Evolutionary conservation across 345 rosid species (phyloP), one percentile per base, ranked within the genome.

Genomic region (Streptanthus diversifolius): DNA sequence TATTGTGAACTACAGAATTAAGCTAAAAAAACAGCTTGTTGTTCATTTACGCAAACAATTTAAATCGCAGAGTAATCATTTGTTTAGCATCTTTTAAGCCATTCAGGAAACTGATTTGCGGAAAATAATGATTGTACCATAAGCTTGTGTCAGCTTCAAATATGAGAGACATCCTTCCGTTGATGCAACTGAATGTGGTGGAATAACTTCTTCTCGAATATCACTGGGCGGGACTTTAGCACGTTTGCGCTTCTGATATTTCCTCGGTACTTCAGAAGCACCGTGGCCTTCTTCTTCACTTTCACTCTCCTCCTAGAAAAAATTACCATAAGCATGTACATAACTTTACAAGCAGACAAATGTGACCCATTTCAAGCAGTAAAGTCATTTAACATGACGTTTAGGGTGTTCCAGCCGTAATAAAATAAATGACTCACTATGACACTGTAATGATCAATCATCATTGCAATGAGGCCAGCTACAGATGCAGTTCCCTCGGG

Each of bases 401-500:
- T 49, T 2, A 49, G 47, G 9, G 58, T 27, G 17, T 9, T 24
- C 43, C 41, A 57, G 56, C 63, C n/a, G 22, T 47, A 21, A 48
- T 21, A 30, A 64, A 56, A 56, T 8, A 64, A 48, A 65, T 27
- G 8, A 36, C 91, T 72, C 82, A 95, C 99, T 83, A 88, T 59
- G 77, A 85, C 85, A 68, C 77, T 85, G 78, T 92, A 92, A 74
- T 95, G 97, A 81, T 92, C 99, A 1, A 91, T 88, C 98, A 95
- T 87, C 99, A 92, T 92, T 57, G 99, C 99, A 74, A 87, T 79
- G 67, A 92, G 89, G 71, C 99, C 99, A 74, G 85, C 84, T 35
- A 90, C 91, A 37, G 99, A 92, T 27, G 97, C 95, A 18, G 76
- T 88, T 79, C 97, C 98, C 77, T 92, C 98, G 0, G 98, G 99